phyloP scores from a whole-genome alignment of 1,284 basidiomycete genomes.

The Melampsora americana region DNA sequence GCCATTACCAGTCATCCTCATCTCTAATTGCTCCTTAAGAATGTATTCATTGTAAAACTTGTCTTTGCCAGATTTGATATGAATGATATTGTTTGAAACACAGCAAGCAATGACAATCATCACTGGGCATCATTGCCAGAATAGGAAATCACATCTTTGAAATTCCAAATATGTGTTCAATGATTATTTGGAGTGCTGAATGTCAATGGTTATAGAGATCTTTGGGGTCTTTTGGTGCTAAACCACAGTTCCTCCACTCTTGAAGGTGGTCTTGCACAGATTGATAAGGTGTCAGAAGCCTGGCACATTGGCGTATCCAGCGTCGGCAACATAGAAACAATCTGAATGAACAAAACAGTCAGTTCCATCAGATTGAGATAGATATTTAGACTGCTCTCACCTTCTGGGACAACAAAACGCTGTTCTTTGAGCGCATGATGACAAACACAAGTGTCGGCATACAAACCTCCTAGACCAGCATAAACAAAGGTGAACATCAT shows the following conservation, averaged over 20 bases:
- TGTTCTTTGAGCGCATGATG: conserved; percentile 49
- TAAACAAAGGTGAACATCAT: conserved; percentile 54
- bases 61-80: neutral
- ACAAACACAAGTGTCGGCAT: conserved; percentile 51
- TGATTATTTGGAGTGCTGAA: neutral
- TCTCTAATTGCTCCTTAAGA: neutral
- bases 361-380: too few relatives aligned
- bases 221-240: neutral
- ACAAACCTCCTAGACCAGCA: conserved; percentile 55
- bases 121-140: neutral
- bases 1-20: neutral
- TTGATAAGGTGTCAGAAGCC: neutral
- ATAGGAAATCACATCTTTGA: neutral
- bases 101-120: neutral
- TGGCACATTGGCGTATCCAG: neutral
- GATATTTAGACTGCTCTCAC: neutral
- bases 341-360: neutral
- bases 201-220: neutral
- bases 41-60: neutral
- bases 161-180: neutral
- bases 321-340: neutral
- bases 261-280: neutral
- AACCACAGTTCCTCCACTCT: neutral
- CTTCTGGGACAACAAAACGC: conserved; percentile 2
- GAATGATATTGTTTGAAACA: neutral